Evolutionary conservation across 2,329 filamentous ascomycete species (phyloP).

Genomic region (Sarocladiaceae sp.): DNA sequence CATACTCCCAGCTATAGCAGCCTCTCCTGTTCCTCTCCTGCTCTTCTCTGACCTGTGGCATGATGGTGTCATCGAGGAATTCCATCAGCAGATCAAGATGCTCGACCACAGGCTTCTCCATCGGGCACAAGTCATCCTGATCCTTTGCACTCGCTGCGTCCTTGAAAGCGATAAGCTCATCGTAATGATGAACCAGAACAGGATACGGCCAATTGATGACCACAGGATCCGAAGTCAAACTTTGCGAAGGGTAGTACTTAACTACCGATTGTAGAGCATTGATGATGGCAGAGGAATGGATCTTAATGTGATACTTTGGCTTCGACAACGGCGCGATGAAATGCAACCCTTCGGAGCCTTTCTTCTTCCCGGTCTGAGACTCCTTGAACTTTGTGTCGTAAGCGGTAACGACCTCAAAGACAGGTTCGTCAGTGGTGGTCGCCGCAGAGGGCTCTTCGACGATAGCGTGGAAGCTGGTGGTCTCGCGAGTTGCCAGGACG

Average conservation of each 20-base stretch:
- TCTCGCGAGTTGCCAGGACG: constrained; percentile 3
- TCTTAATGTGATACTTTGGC: constrained; percentile 14
- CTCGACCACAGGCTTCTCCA: background rate
- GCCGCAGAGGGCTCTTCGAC: background rate
- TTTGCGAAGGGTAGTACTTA: constrained; percentile 21
- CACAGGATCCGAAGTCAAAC: constrained; percentile 13
- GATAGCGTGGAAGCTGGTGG: background rate
- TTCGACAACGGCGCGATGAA: constrained; percentile 2
- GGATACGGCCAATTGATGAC: constrained; percentile 19
- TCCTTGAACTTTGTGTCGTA: background rate
- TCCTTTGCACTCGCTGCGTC: background rate
- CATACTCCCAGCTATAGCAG: constrained; percentile 15
- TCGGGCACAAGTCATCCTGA: background rate
- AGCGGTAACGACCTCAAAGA: constrained; percentile 12
- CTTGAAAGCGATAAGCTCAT: constrained; percentile 16
- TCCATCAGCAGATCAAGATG: background rate
- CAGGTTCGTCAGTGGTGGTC: background rate
- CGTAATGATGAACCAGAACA: constrained; percentile 23
- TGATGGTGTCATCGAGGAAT: constrained; percentile 17
- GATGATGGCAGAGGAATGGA: constrained; percentile 18
- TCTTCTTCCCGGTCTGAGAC: background rate
- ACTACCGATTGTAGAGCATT: constrained; percentile 22
- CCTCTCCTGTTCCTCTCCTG: constrained; percentile 16
- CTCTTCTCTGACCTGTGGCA: constrained; percentile 17
- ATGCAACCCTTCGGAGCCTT: background rate